Conservation (phyloP, 148 eudicot genomes). For the Silene conica region DNA sequence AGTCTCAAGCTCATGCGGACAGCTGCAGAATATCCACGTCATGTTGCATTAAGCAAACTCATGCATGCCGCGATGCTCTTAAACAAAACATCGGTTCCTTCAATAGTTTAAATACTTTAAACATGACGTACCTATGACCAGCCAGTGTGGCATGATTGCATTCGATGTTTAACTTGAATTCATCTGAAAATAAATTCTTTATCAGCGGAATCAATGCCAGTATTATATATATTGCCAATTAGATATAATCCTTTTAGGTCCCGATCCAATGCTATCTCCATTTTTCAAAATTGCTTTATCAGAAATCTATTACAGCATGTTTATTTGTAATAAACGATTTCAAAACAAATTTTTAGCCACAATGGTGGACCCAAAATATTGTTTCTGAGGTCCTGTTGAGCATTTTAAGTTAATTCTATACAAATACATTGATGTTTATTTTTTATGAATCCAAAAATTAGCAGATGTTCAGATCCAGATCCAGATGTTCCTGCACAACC, state of each 20-base stretch:
- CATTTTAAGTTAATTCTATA: too few species aligned
- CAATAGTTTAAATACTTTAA: neutral
- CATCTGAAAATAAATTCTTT: slow-evolving; percentile 42
- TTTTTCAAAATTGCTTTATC: neutral
- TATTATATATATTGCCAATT: neutral
- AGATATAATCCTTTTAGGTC: neutral
- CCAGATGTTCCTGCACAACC: too few species aligned
- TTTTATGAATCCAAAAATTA: too few species aligned
- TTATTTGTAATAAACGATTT: neutral
- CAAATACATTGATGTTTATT: too few species aligned
- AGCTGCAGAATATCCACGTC: slow-evolving; percentile 44
- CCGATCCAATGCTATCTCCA: neutral
- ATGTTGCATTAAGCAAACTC: neutral
- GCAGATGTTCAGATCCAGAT: too few species aligned
- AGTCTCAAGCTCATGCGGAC: slow-evolving; percentile 96
- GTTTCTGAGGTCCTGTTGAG: too few species aligned
- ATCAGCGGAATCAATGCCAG: slow-evolving; percentile 11
- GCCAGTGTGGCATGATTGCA: slow-evolving; percentile 98
- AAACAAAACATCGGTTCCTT: neutral
- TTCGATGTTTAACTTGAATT: slow-evolving; percentile 86
- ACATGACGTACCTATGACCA: slow-evolving; percentile 75
- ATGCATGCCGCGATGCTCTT: neutral
- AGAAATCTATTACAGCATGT: neutral
- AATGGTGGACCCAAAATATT: too few species aligned
- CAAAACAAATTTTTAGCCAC: neutral